phyloP scores from a whole-genome alignment of 2,329 filamentous ascomycete genomes.

The Didymella lethalis region DNA sequence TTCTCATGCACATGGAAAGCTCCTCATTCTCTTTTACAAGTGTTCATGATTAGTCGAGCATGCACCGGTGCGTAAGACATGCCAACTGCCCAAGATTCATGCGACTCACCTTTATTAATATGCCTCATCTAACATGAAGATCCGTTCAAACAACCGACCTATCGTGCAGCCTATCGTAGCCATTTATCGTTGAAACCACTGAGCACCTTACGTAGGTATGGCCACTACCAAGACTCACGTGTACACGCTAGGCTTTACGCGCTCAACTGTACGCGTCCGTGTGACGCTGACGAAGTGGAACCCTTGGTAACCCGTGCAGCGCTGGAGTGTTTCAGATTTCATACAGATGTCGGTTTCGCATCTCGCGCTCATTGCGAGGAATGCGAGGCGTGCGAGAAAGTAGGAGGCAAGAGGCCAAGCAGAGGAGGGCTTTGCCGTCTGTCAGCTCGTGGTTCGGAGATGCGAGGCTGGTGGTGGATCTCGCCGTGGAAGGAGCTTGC shows the following conservation, averaged over 20 bases:
- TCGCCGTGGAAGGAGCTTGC: constrained; percentile 4
- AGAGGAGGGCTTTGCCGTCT: background rate
- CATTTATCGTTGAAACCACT: constrained; percentile 15
- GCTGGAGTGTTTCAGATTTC: constrained; percentile 21
- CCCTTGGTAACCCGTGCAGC: background rate
- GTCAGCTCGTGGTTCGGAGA: constrained; percentile 12
- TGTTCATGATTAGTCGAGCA: background rate
- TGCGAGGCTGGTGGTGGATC: constrained; percentile 11
- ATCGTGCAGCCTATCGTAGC: constrained; percentile 1
- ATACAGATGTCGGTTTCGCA: constrained; percentile 5
- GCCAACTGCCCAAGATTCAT: constrained; percentile 4
- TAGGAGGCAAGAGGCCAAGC: background rate
- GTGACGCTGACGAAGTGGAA: background rate
- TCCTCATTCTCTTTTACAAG: background rate
- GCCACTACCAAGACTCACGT: constrained; percentile 6
- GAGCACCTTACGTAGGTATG: background rate
- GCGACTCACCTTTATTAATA: constrained; percentile 4
- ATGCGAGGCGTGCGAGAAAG: background rate
- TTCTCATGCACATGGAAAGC: background rate
- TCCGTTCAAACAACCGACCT: constrained; percentile 14
- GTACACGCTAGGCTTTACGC: background rate
- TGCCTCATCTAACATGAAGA: constrained; percentile 9
- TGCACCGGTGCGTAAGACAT: background rate
- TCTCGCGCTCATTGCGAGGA: background rate
- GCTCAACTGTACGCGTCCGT: background rate